Evolutionary conservation across 2,329 filamentous ascomycete genomes (phyloP).

Genomic region (Diaporthe humulicola): DNA sequence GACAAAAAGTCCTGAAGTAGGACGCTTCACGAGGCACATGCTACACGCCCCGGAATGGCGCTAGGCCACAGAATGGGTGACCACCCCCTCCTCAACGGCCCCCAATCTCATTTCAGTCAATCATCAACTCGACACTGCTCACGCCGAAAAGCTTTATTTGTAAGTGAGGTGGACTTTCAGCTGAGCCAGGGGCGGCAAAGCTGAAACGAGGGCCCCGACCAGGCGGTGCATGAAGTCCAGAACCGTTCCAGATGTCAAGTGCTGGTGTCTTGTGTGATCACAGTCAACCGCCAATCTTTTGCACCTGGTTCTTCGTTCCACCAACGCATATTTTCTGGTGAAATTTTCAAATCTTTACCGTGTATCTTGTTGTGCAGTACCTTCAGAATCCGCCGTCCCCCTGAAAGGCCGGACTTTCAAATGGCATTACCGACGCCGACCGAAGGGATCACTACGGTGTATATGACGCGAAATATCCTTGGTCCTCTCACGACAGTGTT

Average conservation of each 20-base stretch:
- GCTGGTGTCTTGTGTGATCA: not conserved
- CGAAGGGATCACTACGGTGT: not conserved
- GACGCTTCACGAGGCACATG: not conserved
- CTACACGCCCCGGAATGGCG: not conserved
- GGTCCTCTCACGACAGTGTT: conserved; percentile 21
- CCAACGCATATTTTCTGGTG: not conserved
- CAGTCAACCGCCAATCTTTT: not conserved
- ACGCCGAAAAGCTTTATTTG: not conserved
- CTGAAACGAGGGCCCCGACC: not conserved
- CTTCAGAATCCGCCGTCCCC: too few relatives aligned
- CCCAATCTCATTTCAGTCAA: not conserved
- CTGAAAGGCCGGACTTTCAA: not conserved
- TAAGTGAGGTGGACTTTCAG: not conserved
- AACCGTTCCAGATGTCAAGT: not conserved
- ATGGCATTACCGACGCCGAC: conserved; percentile 4
- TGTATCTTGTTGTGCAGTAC: not conserved
- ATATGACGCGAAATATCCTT: not conserved
- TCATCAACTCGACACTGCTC: not conserved
- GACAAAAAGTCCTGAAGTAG: not conserved
- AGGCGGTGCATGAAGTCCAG: not conserved
- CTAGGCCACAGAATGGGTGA: not conserved
- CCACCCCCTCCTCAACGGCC: not conserved
- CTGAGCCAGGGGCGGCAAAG: not conserved
- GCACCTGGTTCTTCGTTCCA: not conserved
- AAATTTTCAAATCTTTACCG: not conserved